phyloP scores from a whole-genome alignment of 2,329 filamentous ascomycete species.

The Xylariaceae sp. region DNA sequence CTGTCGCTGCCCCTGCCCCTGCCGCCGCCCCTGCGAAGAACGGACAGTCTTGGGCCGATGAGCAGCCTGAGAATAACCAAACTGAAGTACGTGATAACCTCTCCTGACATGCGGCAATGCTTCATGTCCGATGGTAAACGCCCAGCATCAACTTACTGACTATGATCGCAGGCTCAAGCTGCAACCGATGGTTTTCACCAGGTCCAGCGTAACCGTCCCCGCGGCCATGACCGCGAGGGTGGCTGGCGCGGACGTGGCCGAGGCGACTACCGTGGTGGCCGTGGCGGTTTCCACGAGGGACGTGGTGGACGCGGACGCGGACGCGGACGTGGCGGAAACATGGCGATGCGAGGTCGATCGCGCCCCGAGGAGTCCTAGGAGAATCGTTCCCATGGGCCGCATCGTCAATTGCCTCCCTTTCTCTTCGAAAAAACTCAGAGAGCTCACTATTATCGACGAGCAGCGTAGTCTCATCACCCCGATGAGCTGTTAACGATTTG shows the following conservation, averaged over 20 bases:
- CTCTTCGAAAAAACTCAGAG: constrained; percentile 15
- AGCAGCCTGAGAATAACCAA: constrained; percentile 53
- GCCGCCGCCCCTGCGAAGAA: constrained; percentile 35
- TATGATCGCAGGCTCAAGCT: constrained; percentile 22
- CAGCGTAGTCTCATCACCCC: constrained; percentile 6
- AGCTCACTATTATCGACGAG: constrained; percentile 9
- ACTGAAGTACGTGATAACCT: constrained; percentile 37
- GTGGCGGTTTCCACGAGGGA: constrained; percentile 27
- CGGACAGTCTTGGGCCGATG: constrained; percentile 75
- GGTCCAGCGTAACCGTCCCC: constrained; percentile 32
- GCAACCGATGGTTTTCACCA: constrained; percentile 31
- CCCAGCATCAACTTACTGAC: constrained; percentile 8
- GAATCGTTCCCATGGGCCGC: constrained; percentile 21
- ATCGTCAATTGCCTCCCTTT: constrained; percentile 18
- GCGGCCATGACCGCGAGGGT: constrained; percentile 30
- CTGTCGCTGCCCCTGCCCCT: constrained; percentile 26
- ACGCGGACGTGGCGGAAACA: constrained; percentile 25
- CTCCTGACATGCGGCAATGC: neutral
- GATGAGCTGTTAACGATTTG: constrained; percentile 6
- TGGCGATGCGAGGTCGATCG: constrained; percentile 23
- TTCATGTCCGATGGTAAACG: neutral
- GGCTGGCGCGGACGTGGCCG: constrained; percentile 29
- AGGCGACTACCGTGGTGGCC: constrained; percentile 30
- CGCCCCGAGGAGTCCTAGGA: constrained; percentile 32
- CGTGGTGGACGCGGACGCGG: constrained; percentile 31